A percentile compares a stretch with the other conserved stretches of the same genome.
Conservation (phyloP, 345 rosid species). For the Litchi chinensis region DNA sequence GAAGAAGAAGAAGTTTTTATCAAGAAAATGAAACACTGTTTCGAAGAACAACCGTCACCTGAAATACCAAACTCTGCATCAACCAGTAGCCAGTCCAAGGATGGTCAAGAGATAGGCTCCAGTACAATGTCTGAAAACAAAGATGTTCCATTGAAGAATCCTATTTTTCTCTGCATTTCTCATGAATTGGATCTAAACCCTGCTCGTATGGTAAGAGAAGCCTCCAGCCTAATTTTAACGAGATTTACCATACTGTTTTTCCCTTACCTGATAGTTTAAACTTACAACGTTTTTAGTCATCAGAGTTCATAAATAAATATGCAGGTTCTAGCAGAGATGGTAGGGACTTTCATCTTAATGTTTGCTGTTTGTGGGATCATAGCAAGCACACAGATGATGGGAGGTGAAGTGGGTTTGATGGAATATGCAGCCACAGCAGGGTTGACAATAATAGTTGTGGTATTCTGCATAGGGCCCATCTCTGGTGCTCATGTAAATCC, state of each 20-base stretch:
- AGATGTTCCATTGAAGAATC: constrained; percentile 22
- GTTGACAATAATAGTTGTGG: constrained; percentile 58
- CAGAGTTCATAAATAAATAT: neutral
- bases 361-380: constrained; percentile 72
- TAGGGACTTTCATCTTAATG: constrained; percentile 81
- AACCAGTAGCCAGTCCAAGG: constrained; percentile 31
- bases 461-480: constrained; percentile 70
- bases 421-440: constrained; percentile 82
- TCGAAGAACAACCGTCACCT: constrained; percentile 35
- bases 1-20: constrained; percentile 3
- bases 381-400: constrained; percentile 51
- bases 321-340: constrained; percentile 77
- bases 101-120: constrained; percentile 48
- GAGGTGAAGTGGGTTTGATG: constrained; percentile 63
- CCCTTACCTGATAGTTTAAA: neutral
- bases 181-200: constrained; percentile 48
- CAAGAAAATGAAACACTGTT: constrained; percentile 33
- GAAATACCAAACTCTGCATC: constrained; percentile 19
- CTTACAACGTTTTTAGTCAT: neutral
- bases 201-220: constrained; percentile 52
- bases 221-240: too few relatives aligned
- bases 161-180: constrained; percentile 26
- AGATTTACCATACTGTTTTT: neutral
- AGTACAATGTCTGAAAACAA: constrained; percentile 30
- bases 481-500: constrained; percentile 94